These are phyloP conservation scores for Halophytophthora polymorphica DNA, from an alignment of 352 stramenopile genomes.

Conservation along the genomic window DNA sequence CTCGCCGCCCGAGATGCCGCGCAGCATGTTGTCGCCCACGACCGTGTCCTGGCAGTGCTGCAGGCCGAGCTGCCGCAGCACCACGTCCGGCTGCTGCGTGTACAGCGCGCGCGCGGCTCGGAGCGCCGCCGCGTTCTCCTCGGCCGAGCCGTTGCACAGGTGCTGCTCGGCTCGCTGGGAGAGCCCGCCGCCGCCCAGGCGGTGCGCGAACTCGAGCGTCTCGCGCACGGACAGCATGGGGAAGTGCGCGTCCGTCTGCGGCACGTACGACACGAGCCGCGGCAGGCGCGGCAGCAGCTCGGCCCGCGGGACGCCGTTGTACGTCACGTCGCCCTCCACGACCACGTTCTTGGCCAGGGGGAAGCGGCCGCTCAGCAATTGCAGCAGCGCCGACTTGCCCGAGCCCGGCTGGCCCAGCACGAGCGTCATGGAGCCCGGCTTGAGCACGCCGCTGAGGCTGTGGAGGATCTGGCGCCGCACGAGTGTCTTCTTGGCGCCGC, in stretches of 20 bases:
- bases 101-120: constrained; percentile 10
- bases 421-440: constrained; percentile 23
- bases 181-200: constrained; percentile 40
- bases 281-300: constrained; percentile 14
- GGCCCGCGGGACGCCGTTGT: constrained; percentile 20
- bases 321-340: constrained; percentile 22
- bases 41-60: constrained; percentile 21
- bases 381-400: constrained; percentile 26
- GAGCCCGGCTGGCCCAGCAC: constrained; percentile 12
- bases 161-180: constrained; percentile 23
- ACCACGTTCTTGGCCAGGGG: constrained; percentile 17
- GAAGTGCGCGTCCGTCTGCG: constrained; percentile 48
- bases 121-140: constrained; percentile 15
- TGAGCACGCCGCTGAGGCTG: constrained; percentile 15
- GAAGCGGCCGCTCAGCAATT: constrained; percentile 24
- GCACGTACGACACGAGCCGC: constrained; percentile 32
- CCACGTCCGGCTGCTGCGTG: constrained; percentile 11
- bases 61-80: constrained; percentile 29
- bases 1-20: constrained; percentile 61
- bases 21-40: constrained; percentile 38
- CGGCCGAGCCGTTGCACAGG: constrained; percentile 9
- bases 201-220: constrained; percentile 88
- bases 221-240: constrained; percentile 41
- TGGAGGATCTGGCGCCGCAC: constrained; percentile 21
- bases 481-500: constrained; percentile 14